phyloP scores from a whole-genome alignment of 2,329 filamentous ascomycete species.

The Graphilbum fragrans region DNA sequence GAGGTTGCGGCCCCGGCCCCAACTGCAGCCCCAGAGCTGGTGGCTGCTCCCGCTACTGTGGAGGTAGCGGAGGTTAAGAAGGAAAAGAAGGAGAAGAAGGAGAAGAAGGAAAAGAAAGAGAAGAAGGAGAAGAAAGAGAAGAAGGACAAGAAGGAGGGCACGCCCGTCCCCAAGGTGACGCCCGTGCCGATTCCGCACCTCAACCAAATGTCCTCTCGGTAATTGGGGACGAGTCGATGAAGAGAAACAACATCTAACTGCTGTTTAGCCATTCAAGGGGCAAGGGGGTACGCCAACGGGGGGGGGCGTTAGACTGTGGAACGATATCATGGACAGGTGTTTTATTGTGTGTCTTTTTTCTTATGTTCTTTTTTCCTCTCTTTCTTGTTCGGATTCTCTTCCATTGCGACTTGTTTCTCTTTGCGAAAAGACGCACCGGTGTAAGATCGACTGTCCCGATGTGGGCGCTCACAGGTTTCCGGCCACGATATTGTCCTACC shows the following conservation, averaged over 20 bases:
- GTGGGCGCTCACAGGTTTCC: no score
- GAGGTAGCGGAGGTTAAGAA: neutral
- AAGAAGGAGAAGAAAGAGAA: constrained; percentile 3
- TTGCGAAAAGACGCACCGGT: no score
- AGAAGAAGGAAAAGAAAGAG: constrained; percentile 6
- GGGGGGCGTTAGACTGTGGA: neutral
- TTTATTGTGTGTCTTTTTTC: neutral
- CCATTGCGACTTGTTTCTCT: neutral
- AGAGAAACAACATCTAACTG: no score
- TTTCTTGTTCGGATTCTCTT: neutral
- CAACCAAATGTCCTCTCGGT: neutral
- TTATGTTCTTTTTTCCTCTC: neutral
- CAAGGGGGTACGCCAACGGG: no score
- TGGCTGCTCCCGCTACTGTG: neutral
- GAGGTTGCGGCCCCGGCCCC: neutral
- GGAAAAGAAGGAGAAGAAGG: constrained; percentile 7
- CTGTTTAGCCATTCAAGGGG: no score
- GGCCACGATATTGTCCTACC: no score
- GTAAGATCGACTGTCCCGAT: no score
- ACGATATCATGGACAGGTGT: neutral
- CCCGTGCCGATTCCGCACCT: constrained; percentile 9
- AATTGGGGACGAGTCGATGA: no score
- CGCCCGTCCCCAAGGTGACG: constrained; percentile 6
- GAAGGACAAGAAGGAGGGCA: constrained; percentile 1
- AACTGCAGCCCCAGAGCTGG: neutral